A percentile compares a stretch with the other conserved stretches of the same genome.
Evolutionary conservation across 2,329 filamentous ascomycete genomes (phyloP).

Genomic region (Aspergillus brunneoviolaceus): DNA sequence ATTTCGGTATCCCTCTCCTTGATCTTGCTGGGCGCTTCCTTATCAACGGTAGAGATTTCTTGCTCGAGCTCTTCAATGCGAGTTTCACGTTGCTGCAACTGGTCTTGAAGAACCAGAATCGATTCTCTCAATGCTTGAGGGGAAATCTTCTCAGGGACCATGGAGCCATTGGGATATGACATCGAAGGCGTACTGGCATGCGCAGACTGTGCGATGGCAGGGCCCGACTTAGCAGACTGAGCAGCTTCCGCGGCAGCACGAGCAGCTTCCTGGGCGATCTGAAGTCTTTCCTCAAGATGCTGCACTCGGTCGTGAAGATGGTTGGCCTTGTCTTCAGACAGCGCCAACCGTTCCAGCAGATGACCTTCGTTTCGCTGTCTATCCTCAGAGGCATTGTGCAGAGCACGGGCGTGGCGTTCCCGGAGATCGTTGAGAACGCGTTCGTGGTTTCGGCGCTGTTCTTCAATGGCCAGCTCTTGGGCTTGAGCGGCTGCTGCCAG

Average conservation of each 20-base stretch:
- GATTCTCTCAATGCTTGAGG: slow-evolving; percentile 93
- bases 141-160: slow-evolving; percentile 80
- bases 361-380: slow-evolving; percentile 76
- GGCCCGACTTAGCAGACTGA: slow-evolving; percentile 54
- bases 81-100: slow-evolving; percentile 89
- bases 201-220: slow-evolving; percentile 36
- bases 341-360: slow-evolving; percentile 73
- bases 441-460: slow-evolving; percentile 67
- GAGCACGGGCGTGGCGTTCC: slow-evolving; percentile 69
- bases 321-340: slow-evolving; percentile 80
- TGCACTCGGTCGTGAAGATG: slow-evolving; percentile 81
- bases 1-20: slow-evolving; percentile 94
- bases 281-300: slow-evolving; percentile 85
- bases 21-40: slow-evolving; percentile 76
- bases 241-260: slow-evolving; percentile 77
- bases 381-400: slow-evolving; percentile 76
- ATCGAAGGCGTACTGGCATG: slow-evolving; percentile 51
- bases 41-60: slow-evolving; percentile 66
- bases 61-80: slow-evolving; percentile 85
- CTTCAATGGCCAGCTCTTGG: slow-evolving; percentile 55
- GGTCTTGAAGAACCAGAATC: slow-evolving; percentile 93
- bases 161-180: slow-evolving; percentile 44
- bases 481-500: slow-evolving; percentile 55
- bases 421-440: slow-evolving; percentile 72
- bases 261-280: slow-evolving; percentile 84